phyloP scores from a whole-genome alignment of 1,139 yeast genomes.

The Torulaspora pretoriensis region DNA sequence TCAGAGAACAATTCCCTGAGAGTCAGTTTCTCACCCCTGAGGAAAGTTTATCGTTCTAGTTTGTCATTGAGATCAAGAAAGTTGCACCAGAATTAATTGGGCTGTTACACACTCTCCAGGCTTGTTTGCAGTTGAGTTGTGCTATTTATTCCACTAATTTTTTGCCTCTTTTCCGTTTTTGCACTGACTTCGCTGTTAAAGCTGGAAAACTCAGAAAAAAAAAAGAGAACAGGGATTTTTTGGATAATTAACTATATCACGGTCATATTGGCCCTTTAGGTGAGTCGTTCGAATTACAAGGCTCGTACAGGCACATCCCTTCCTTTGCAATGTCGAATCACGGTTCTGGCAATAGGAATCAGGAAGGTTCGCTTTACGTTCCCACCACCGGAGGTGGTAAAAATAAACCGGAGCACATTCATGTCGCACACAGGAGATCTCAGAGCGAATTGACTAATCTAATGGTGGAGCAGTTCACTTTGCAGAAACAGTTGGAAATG shows the following conservation, averaged over 20 bases:
- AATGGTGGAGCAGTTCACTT: constrained; percentile 89
- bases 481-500: constrained; percentile 86
- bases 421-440: constrained; percentile 91
- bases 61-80: not conserved
- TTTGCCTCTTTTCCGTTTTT: constrained; percentile 2
- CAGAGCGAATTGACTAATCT: constrained; percentile 92
- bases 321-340: constrained; percentile 12
- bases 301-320: not conserved
- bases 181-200: constrained; percentile 1
- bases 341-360: constrained; percentile 16
- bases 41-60: not conserved
- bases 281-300: not conserved
- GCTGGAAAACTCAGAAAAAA: constrained; percentile 3
- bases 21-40: not conserved
- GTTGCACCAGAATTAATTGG: not conserved
- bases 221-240: constrained; percentile 3
- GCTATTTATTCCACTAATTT: constrained; percentile 1
- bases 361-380: constrained; percentile 23
- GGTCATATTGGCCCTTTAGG: not conserved
- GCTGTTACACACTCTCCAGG: not conserved
- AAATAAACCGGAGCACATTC: constrained; percentile 51
- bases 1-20: not conserved
- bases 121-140: not conserved
- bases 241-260: not conserved
- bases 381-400: constrained; percentile 38